Percentiles rank a stretch among this genome's conserved stretches.
Conservation (phyloP, 371 early-diverging fungal species). For the Lichtheimia ornata region DNA sequence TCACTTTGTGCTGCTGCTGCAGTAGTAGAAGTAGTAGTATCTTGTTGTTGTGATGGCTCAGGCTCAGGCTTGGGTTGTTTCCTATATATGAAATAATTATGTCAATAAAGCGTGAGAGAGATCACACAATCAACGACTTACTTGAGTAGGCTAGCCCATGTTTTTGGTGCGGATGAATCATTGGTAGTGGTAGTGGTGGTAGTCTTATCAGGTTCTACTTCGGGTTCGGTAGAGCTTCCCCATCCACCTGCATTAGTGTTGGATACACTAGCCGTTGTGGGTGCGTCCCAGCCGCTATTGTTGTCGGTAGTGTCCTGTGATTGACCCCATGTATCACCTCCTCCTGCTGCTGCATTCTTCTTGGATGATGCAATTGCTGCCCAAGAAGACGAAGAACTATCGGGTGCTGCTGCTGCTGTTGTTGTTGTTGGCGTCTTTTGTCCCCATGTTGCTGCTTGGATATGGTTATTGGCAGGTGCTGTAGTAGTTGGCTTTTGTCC, state of each 20-base stretch:
- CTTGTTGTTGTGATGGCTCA: slow-evolving; percentile 21
- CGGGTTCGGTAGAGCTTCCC: slow-evolving; percentile 1
- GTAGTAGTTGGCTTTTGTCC: background rate
- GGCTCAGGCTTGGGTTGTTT: slow-evolving; percentile 51
- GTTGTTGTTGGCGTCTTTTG: slow-evolving; percentile 8
- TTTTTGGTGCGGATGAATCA: slow-evolving; percentile 43
- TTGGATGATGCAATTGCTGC: slow-evolving; percentile 22
- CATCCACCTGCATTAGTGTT: background rate
- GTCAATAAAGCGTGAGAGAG: slow-evolving; percentile 1
- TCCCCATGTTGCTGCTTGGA: slow-evolving; percentile 16
- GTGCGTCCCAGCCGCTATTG: slow-evolving; percentile 19
- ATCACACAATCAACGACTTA: slow-evolving; percentile 30
- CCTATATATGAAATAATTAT: slow-evolving; percentile 5
- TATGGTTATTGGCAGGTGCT: slow-evolving; percentile 6
- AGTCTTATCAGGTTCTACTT: slow-evolving; percentile 8
- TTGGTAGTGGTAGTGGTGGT: slow-evolving; percentile 10
- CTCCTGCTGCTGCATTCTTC: slow-evolving; percentile 11
- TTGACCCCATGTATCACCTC: slow-evolving; percentile 8
- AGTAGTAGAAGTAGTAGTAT: background rate
- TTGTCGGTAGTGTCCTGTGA: slow-evolving; percentile 4
- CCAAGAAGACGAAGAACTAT: slow-evolving; percentile 39
- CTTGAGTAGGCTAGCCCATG: slow-evolving; percentile 81
- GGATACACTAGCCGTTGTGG: slow-evolving; percentile 12
- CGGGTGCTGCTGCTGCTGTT: slow-evolving; percentile 16
- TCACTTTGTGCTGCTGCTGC: slow-evolving; percentile 11